Evolutionary conservation across 495 filamentous ascomycete species (phyloP), one percentile per base, ranked within the genome.

Genomic region (Lindgomyces ingoldianus): DNA sequence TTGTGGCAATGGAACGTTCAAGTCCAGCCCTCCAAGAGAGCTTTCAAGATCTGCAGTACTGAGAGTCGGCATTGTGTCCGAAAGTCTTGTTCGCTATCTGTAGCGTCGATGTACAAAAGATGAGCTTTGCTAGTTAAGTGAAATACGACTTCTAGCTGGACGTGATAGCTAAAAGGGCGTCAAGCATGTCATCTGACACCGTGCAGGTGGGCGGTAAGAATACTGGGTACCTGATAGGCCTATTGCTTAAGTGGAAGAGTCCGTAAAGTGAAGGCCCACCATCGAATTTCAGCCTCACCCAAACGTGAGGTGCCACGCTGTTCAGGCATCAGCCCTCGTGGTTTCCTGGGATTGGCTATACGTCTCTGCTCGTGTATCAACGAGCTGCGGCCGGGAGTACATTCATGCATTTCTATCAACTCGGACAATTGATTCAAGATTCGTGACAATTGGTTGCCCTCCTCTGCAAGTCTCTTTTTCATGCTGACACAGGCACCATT

Each of bases 231-330:
- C 14, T 6, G 33, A 6, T 39, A 6, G 33, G 33, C 33, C 33
- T 39, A 39, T 39, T 6, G 33, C 14, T 14, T 14, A 39, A 14
- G 6, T 14, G 33, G 33, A 39, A 14, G 14, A 39, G 33, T 14
- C 14, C 16, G 18, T 41, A 47, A n/a, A 2, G 27, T 11, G 27
- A 12, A 29, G n/a, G n/a, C 25, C 25, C 10, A 36, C 39, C 48
- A 3, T 11, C 18, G 18, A 55, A 25, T 54, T 44, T 62, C 48
- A 62, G 59, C 59, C 59, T 62, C 59, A 55, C 29, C 10, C 16
- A 8, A 4, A 3, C 11, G 21, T 30, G 49, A 4, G 2, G 19
- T 59, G 56, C 22, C 56, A 59, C 19, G 56, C 12, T 48, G 56
- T 47, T 49, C 29, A 47, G 1, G 56, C 39, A 24, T 22, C 11